A percentile compares a stretch with the other conserved stretches of the same genome.
These are phyloP conservation scores for Fusarium incarnatum DNA, from an alignment of 2,329 filamentous ascomycete genomes.

Conservation along the genomic window DNA sequence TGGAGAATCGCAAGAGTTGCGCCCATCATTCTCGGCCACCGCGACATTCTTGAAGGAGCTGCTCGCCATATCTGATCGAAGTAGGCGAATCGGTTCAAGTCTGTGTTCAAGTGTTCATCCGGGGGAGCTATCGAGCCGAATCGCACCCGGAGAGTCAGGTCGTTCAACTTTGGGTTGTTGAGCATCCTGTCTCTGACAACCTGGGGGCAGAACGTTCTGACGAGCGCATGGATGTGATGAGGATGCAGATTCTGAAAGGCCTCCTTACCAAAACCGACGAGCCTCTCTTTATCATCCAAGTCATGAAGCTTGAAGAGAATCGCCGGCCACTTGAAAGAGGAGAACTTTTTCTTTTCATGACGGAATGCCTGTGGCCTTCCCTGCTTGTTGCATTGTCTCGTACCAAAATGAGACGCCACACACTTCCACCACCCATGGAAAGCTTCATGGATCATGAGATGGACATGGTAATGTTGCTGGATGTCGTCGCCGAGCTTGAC, in stretches of 20 bases:
- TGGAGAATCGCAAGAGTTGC: constrained; percentile 42
- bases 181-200: background rate
- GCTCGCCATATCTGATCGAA: constrained; percentile 39
- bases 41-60: background rate
- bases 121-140: constrained; percentile 17
- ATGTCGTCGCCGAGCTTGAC: background rate
- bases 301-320: background rate
- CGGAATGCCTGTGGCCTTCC: background rate
- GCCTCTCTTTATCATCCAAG: background rate
- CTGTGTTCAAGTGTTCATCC: background rate
- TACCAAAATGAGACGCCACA: background rate
- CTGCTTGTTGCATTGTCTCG: background rate
- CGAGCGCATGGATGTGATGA: constrained; percentile 3
- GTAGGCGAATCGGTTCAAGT: constrained; percentile 34
- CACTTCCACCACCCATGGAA: background rate
- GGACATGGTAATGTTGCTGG: background rate
- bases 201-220: background rate
- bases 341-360: background rate
- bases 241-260: constrained; percentile 11
- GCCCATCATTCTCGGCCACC: constrained; percentile 36
- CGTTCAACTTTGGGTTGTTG: background rate
- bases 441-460: background rate
- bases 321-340: background rate
- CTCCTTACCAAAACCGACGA: constrained; percentile 8
- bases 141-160: constrained; percentile 12